Percentiles rank a stretch among this genome's conserved stretches.
Conservation (phyloP, 768 basidiomycete species). For the Kwoniella dendrophila region DNA sequence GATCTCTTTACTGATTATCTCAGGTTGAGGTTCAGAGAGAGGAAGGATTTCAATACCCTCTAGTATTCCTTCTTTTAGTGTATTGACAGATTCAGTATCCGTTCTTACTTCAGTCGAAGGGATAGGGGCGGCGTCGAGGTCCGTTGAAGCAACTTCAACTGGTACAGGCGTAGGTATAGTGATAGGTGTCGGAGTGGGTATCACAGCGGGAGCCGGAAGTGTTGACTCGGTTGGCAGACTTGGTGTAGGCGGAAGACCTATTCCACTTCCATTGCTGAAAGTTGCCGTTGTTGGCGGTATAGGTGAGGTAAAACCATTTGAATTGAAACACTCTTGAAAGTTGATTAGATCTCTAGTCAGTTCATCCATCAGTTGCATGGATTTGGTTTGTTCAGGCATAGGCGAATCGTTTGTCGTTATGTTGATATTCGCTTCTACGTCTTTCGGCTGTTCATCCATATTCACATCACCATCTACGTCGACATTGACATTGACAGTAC, state of each 20-base stretch:
- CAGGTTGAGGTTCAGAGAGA: neutral
- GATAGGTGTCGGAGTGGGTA: neutral
- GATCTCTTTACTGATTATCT: neutral
- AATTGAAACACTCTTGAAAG: slow-evolving; percentile 77
- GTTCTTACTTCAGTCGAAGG: no score
- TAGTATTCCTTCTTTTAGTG: neutral
- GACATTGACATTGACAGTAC: neutral
- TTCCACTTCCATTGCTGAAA: slow-evolving; percentile 21
- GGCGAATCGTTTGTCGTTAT: slow-evolving; percentile 60
- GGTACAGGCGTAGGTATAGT: neutral
- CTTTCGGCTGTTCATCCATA: slow-evolving; percentile 7
- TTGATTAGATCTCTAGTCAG: slow-evolving; percentile 84
- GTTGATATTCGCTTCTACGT: neutral
- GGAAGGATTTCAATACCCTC: neutral
- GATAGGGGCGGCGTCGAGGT: no score
- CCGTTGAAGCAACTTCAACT: no score
- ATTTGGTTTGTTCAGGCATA: slow-evolving; percentile 41
- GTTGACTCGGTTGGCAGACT: neutral
- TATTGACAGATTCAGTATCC: neutral
- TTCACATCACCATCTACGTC: slow-evolving; percentile 18
- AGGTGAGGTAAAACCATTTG: slow-evolving; percentile 27
- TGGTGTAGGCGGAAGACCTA: slow-evolving; percentile 13
- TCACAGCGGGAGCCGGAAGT: neutral
- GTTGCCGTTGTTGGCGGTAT: slow-evolving; percentile 26
- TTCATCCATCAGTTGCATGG: slow-evolving; percentile 75